Evolutionary conservation across 2,329 filamentous ascomycete genomes (phyloP).

Genomic region (Trichoderma polysporum): DNA sequence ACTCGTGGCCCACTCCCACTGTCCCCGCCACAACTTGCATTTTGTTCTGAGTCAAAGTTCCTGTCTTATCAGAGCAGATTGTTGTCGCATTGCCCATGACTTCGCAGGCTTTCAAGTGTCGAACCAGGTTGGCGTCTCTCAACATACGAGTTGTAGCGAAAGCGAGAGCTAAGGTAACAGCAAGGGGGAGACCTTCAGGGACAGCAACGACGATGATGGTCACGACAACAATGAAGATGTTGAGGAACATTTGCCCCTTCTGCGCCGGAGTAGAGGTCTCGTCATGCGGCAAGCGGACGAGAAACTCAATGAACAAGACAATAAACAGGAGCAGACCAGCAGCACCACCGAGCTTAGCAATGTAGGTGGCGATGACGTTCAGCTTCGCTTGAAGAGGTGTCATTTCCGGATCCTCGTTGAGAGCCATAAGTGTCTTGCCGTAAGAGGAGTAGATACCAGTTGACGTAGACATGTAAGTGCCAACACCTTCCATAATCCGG

Average conservation of each 20-base stretch:
- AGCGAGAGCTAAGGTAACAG: conserved; percentile 73
- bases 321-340: conserved; percentile 80
- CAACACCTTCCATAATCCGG: conserved; percentile 74
- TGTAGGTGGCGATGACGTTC: conserved; percentile 72
- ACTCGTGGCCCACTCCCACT: conserved; percentile 55
- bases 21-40: conserved; percentile 66
- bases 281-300: conserved; percentile 61
- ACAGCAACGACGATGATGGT: conserved; percentile 80
- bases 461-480: conserved; percentile 71
- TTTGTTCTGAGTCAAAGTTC: conserved; percentile 66
- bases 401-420: conserved; percentile 72
- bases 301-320: conserved; percentile 81
- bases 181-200: conserved; percentile 73
- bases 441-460: conserved; percentile 73
- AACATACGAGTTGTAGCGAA: conserved; percentile 78
- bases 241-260: conserved; percentile 76
- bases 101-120: conserved; percentile 74
- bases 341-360: conserved; percentile 73
- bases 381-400: conserved; percentile 76
- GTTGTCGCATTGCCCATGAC: conserved; percentile 78
- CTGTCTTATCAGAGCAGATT: conserved; percentile 68
- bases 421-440: conserved; percentile 71
- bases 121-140: conserved; percentile 74
- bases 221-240: conserved; percentile 75
- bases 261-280: conserved; percentile 57